Conservation (phyloP, 1,284 basidiomycete genomes). For the Athelia sp. region DNA sequence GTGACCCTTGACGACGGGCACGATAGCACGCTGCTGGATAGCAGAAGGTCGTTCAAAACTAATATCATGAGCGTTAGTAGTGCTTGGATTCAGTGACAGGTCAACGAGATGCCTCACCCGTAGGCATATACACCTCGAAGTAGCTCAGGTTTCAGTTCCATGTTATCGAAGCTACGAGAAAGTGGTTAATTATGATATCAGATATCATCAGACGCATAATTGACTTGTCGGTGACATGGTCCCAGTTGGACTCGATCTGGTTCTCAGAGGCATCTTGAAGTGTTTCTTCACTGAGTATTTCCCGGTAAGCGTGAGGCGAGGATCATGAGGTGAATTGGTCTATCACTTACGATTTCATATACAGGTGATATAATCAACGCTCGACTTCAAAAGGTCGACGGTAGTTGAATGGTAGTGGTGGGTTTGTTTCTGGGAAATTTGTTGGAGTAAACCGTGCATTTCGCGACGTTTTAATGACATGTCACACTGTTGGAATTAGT, state of each 20-base stretch:
- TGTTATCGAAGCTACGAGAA: slow-evolving; percentile 84
- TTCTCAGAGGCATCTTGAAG: slow-evolving; percentile 77
- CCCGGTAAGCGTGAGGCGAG: not conserved
- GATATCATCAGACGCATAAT: slow-evolving; percentile 13
- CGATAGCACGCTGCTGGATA: slow-evolving; percentile 96
- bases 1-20: slow-evolving; percentile 91
- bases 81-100: slow-evolving; percentile 1
- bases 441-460: slow-evolving; percentile 8
- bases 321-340: not conserved
- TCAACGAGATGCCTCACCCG: slow-evolving; percentile 49
- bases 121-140: slow-evolving; percentile 94
- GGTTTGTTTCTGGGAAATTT: not conserved
- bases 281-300: slow-evolving; percentile 48
- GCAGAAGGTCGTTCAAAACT: slow-evolving; percentile 95
- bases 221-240: slow-evolving; percentile 91
- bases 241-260: slow-evolving; percentile 99
- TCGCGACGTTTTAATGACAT: not conserved
- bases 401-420: slow-evolving; percentile 11
- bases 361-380: slow-evolving; percentile 16
- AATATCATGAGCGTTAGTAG: too few relatives aligned
- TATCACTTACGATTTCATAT: slow-evolving; percentile 20
- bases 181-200: slow-evolving; percentile 14
- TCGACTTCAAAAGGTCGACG: slow-evolving; percentile 19
- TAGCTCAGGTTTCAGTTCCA: slow-evolving; percentile 90
- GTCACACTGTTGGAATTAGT: not conserved